These are phyloP conservation scores for Ceratobasidium sp. DNA, from an alignment of 1,284 basidiomycete species.

Conservation along the genomic window DNA sequence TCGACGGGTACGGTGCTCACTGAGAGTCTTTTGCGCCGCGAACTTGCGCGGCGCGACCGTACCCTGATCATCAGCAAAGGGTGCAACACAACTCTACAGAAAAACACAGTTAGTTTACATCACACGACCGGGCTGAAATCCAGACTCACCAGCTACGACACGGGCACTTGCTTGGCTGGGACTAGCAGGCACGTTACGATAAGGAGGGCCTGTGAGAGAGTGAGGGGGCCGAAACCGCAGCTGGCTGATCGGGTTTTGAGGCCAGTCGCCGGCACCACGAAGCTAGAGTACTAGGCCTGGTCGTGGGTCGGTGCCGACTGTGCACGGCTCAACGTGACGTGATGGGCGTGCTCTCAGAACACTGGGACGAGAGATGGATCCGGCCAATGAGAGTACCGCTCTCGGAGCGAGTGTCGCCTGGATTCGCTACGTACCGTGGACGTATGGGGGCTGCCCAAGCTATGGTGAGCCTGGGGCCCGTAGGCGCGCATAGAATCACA, in stretches of 20 bases:
- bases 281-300: slow-evolving; percentile 30
- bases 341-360: slow-evolving; percentile 41
- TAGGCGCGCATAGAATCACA: slow-evolving; percentile 39
- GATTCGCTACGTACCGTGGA: slow-evolving; percentile 36
- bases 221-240: slow-evolving; percentile 15
- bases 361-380: slow-evolving; percentile 13
- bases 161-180: slow-evolving; percentile 39
- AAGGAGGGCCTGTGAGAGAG: not conserved
- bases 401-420: slow-evolving; percentile 31
- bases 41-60: slow-evolving; percentile 40
- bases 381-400: slow-evolving; percentile 23
- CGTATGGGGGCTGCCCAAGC: slow-evolving; percentile 25
- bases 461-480: slow-evolving; percentile 13
- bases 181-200: slow-evolving; percentile 25
- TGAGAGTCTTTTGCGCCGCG: slow-evolving; percentile 21
- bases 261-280: slow-evolving; percentile 20
- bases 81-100: slow-evolving; percentile 34
- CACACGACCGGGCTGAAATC: slow-evolving; percentile 19
- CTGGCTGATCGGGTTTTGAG: slow-evolving; percentile 21
- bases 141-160: slow-evolving; percentile 31
- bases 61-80: slow-evolving; percentile 31
- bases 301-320: slow-evolving; percentile 31
- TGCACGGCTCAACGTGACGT: slow-evolving; percentile 40
- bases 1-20: slow-evolving; percentile 30
- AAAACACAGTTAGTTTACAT: not conserved